Evolutionary conservation across 2,329 filamentous ascomycete genomes (phyloP).

Genomic region (Colletotrichum tofieldiae): DNA sequence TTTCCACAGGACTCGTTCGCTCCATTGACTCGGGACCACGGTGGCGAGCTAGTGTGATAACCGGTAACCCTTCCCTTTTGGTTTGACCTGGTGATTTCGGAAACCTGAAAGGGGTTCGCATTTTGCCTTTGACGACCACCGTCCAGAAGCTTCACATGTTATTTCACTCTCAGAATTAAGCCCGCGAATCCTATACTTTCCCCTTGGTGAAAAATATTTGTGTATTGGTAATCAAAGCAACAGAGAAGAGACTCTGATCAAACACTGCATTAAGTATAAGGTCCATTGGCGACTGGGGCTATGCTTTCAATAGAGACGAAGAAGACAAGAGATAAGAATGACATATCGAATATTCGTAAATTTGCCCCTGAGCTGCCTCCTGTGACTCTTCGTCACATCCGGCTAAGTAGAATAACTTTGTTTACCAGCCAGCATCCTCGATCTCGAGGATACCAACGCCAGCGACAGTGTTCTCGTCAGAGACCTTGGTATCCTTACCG

Average conservation of each 20-base stretch:
- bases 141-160: too few relatives aligned
- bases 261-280: neutral
- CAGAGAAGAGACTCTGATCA: too few relatives aligned
- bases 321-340: slow-evolving; percentile 3
- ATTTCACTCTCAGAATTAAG: too few relatives aligned
- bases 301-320: neutral
- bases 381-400: neutral
- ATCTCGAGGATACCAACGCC: slow-evolving; percentile 56
- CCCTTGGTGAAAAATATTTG: too few relatives aligned
- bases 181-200: too few relatives aligned
- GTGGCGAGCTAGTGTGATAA: neutral
- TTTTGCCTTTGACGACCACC: too few relatives aligned
- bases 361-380: neutral
- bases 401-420: too few relatives aligned
- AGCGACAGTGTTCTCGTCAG: slow-evolving; percentile 56
- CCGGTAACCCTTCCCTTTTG: neutral
- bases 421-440: neutral
- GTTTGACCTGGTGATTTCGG: neutral
- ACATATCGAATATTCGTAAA: neutral
- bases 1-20: neutral
- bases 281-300: neutral
- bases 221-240: too few relatives aligned
- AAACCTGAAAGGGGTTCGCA: too few relatives aligned
- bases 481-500: slow-evolving; percentile 48
- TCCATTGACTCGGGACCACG: neutral